These are phyloP conservation scores for Lentinula guzmanii DNA, from an alignment of 768 basidiomycete species.

Conservation along the genomic window DNA sequence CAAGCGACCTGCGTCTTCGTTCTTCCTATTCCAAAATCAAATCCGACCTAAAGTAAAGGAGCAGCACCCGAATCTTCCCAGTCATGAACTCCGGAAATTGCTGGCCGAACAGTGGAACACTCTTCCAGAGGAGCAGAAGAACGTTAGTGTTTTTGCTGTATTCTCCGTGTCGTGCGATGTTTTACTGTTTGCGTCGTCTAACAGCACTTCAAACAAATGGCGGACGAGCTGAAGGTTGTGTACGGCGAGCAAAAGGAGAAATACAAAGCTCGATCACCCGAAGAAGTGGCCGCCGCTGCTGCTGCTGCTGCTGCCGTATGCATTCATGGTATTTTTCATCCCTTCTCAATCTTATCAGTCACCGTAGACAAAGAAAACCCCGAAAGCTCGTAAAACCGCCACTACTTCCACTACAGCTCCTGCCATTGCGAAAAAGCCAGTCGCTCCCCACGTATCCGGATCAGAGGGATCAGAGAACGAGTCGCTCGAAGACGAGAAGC, in stretches of 20 bases:
- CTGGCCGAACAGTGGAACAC: conserved; percentile 51
- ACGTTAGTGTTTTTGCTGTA: conserved; percentile 31
- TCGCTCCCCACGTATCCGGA: not conserved
- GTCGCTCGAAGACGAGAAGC: not conserved
- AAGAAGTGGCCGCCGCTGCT: conserved; percentile 4
- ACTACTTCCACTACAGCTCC: not conserved
- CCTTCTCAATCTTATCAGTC: not conserved
- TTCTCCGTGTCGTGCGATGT: not conserved
- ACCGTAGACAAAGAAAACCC: not conserved
- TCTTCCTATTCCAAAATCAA: conserved; percentile 70
- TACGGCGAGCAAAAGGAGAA: conserved; percentile 27
- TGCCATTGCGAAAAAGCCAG: conserved; percentile 1
- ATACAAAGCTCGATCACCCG: conserved; percentile 1
- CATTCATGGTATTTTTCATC: not conserved
- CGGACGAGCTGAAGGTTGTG: conserved; percentile 32
- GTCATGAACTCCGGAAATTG: conserved; percentile 48
- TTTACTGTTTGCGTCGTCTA: not conserved
- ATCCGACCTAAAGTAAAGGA: conserved; percentile 46
- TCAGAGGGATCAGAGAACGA: conserved; percentile 9
- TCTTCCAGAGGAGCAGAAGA: conserved; percentile 44
- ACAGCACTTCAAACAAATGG: conserved; percentile 31
- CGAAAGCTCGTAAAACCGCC: not conserved
- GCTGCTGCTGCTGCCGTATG: conserved; percentile 5
- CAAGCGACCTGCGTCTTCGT: conserved; percentile 67
- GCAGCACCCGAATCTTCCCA: conserved; percentile 38